Conservation (phyloP, 768 basidiomycete genomes). For the Lentinula lateritia region DNA sequence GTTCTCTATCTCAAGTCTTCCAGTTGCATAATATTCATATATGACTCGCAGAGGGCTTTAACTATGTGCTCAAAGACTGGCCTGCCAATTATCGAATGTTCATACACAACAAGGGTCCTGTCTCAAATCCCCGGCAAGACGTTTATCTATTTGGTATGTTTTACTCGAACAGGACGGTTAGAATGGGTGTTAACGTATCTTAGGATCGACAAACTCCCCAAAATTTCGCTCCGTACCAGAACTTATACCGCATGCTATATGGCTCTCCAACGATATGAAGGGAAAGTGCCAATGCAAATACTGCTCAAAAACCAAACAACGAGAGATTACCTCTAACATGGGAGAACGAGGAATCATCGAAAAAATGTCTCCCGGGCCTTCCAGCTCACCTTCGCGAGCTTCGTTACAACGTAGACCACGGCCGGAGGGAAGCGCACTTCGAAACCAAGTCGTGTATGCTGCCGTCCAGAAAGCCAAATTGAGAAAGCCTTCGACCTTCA, state of each 20-base stretch:
- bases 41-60: slow-evolving; percentile 35
- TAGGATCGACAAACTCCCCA: slow-evolving; percentile 19
- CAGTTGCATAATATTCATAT: not conserved
- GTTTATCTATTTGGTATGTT: slow-evolving; percentile 67
- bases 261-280: slow-evolving; percentile 59
- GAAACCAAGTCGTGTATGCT: slow-evolving; percentile 23
- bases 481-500: slow-evolving; percentile 20
- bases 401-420: slow-evolving; percentile 2
- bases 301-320: slow-evolving; percentile 65
- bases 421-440: not conserved
- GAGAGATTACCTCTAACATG: slow-evolving; percentile 61
- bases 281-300: slow-evolving; percentile 71
- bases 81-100: slow-evolving; percentile 67
- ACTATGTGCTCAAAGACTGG: slow-evolving; percentile 59
- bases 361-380: slow-evolving; percentile 19
- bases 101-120: slow-evolving; percentile 69
- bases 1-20: slow-evolving; percentile 10
- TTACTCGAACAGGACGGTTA: not conserved
- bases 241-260: slow-evolving; percentile 79
- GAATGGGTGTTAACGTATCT: not conserved
- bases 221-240: slow-evolving; percentile 81
- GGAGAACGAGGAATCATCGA: slow-evolving; percentile 29
- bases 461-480: slow-evolving; percentile 31
- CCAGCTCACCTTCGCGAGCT: slow-evolving; percentile 19
- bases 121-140: slow-evolving; percentile 56